These are phyloP conservation scores for Colletotrichum destructivum DNA, from an alignment of 2,329 filamentous ascomycete genomes.

Conservation along the genomic window DNA sequence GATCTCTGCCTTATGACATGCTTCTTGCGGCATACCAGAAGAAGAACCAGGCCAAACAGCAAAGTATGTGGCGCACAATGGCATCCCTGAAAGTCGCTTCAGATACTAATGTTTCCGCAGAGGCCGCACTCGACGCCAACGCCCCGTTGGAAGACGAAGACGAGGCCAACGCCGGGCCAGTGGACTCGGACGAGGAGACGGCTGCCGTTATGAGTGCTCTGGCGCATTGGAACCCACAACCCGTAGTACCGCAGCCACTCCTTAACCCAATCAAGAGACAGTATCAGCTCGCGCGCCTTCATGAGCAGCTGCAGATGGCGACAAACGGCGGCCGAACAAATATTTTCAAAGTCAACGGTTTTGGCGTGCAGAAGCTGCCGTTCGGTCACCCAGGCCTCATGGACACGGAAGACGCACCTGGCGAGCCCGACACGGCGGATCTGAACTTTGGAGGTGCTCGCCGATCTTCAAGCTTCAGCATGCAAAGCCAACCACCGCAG, in stretches of 20 bases:
- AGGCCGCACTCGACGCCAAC: conserved; percentile 95
- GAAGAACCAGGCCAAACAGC: conserved; percentile 98
- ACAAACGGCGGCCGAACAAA: conserved; percentile 77
- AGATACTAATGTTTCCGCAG: conserved; percentile 60
- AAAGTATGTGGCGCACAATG: conserved; percentile 75
- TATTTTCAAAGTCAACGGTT: conserved; percentile 74
- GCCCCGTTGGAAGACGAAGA: conserved; percentile 90
- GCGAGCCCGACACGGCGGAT: conserved; percentile 67
- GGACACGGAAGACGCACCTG: conserved; percentile 69
- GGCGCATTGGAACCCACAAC: conserved; percentile 82
- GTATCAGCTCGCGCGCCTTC: conserved; percentile 74
- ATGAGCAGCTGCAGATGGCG: conserved; percentile 76
- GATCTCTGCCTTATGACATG: conserved; percentile 94
- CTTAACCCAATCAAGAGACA: conserved; percentile 74
- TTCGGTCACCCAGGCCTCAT: conserved; percentile 63
- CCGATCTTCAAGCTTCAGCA: conserved; percentile 63
- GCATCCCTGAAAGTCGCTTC: background rate
- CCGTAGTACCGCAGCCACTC: conserved; percentile 77
- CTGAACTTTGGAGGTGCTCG: conserved; percentile 55
- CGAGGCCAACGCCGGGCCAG: conserved; percentile 82
- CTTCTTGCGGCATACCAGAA: conserved; percentile 90
- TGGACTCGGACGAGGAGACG: conserved; percentile 96
- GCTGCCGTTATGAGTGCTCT: conserved; percentile 89
- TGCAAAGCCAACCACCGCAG: conserved; percentile 57
- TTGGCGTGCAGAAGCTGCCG: conserved; percentile 68